Conservation (phyloP, 768 basidiomycete genomes). For the Leucocoprinus sp. region DNA sequence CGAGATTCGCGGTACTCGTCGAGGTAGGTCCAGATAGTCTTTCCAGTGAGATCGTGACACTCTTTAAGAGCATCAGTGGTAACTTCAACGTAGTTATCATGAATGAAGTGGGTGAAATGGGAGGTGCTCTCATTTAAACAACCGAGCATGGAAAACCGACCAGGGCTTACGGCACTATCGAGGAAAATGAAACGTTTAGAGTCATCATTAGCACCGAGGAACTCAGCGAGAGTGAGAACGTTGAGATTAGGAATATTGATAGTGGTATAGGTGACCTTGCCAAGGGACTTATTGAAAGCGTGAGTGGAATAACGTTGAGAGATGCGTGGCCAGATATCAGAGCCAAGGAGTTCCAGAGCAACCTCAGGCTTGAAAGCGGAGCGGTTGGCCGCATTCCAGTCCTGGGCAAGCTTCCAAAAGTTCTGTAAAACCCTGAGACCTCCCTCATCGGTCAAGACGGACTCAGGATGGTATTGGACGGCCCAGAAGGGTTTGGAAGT, state of each 20-base stretch:
- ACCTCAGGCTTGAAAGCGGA: conserved; percentile 33
- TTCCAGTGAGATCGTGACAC: conserved; percentile 29
- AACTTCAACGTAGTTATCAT: conserved; percentile 41
- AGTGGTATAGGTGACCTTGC: conserved; percentile 24
- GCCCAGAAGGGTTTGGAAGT: conserved; percentile 68
- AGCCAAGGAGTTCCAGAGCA: conserved; percentile 24
- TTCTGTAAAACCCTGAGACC: conserved; percentile 63
- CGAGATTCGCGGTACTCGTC: conserved; percentile 55
- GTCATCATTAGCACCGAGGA: conserved; percentile 52
- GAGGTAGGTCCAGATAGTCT: conserved; percentile 70
- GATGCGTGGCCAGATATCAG: conserved; percentile 52
- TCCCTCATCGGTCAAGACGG: conserved; percentile 61
- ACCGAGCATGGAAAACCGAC: conserved; percentile 66
- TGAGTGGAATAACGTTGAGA: conserved; percentile 18
- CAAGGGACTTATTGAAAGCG: conserved; percentile 15
- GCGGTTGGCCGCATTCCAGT: conserved; percentile 39
- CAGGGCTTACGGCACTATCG: conserved; percentile 71
- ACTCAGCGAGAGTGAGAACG: conserved; percentile 46
- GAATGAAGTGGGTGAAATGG: conserved; percentile 50
- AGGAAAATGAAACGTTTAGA: conserved; percentile 58
- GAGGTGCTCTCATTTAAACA: conserved; percentile 45
- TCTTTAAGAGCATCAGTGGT: conserved; percentile 31
- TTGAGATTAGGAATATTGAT: conserved; percentile 37
- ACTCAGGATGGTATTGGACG: conserved; percentile 88
- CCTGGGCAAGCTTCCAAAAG: conserved; percentile 63